Evolutionary conservation across 768 basidiomycete species (phyloP).

Genomic region (Crucibulum laeve): DNA sequence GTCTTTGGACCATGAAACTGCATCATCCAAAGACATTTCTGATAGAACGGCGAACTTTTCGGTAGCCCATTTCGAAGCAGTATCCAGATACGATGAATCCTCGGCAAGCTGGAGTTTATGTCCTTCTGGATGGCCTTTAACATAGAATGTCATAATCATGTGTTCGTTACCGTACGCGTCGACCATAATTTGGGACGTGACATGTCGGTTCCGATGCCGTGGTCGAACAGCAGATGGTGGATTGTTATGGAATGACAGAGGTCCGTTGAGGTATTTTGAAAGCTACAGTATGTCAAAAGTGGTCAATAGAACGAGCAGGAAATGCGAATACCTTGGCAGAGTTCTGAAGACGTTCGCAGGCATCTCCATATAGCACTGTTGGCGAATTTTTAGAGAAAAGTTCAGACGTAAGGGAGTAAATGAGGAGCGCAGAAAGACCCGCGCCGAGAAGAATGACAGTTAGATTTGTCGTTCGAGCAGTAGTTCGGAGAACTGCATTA

Average conservation of each 20-base stretch:
- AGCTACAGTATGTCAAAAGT: conserved; percentile 40
- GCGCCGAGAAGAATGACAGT: conserved; percentile 72
- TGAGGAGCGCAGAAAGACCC: conserved; percentile 68
- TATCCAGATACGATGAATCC: conserved; percentile 42
- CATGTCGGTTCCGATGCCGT: conserved; percentile 78
- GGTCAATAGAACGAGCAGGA: neutral
- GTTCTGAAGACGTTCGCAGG: conserved; percentile 48
- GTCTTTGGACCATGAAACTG: conserved; percentile 41
- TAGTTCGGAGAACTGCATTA: conserved; percentile 40
- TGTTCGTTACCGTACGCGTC: conserved; percentile 77
- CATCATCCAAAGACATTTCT: conserved; percentile 54
- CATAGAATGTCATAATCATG: conserved; percentile 80
- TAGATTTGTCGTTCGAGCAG: conserved; percentile 44
- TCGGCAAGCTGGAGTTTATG: conserved; percentile 20
- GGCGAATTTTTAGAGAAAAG: conserved; percentile 87
- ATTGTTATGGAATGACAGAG: conserved; percentile 76
- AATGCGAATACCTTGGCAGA: conserved; percentile 36
- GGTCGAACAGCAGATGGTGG: conserved; percentile 73
- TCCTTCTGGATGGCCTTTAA: conserved; percentile 55
- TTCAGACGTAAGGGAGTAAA: conserved; percentile 79
- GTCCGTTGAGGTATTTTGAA: conserved; percentile 60
- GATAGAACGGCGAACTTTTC: conserved; percentile 34
- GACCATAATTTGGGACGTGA: conserved; percentile 71
- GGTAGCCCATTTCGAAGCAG: conserved; percentile 36
- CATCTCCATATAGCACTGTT: conserved; percentile 69